Evolutionary conservation across 2,329 filamentous ascomycete genomes (phyloP), one percentile per base, ranked within the genome.

Genomic region (Ramularia endophylla): DNA sequence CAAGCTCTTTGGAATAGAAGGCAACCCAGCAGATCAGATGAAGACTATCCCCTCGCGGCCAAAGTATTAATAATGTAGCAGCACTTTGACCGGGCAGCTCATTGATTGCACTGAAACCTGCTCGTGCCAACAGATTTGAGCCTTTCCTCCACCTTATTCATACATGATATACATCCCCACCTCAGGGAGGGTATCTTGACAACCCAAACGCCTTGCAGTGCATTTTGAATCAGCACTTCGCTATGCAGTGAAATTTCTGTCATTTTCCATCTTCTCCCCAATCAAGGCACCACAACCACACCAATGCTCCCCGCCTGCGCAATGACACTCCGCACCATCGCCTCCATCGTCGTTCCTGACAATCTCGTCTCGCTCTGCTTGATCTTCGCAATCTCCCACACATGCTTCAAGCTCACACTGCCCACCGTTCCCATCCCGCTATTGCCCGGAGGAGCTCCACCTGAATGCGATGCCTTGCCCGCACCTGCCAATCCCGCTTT

Each of bases 331-430:
- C 85, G 77, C 18, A 80, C 73, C 58, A 97, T 63, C 0, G 85
- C 88, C 67, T 95, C 87, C 25, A 94, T 76, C 51, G 82, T 88
- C 82, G 89, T 85, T 0, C 83, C 82, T 61, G 55, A 61, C 51
- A 74, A 50, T 42, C 70, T 57, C 29, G 55, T 59, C 65, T 74
- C 70, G 2, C 53, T 51, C 40, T 66, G 83, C 76, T 98, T 98
- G 60, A 98, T 94, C 74, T 87, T 89, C 52, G 92, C 92, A 66
- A 98, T 97, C 70, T 97, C 90, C 68, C 88, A 97, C 16, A 98
- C 73, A 68, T 98, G 92, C 73, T 98, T 98, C 59, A 98, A 69
- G 57, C 84, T 92, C 41, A 98, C 76, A 3, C 78, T 83, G 43
- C 90, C 92, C n/a, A 94, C 78, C 6, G 71, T 79, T 54, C 94